Evolutionary conservation across 306 rosid species (phyloP), one percentile per base, ranked within the genome.

Genomic region (Elaeagnus macrophylla): DNA sequence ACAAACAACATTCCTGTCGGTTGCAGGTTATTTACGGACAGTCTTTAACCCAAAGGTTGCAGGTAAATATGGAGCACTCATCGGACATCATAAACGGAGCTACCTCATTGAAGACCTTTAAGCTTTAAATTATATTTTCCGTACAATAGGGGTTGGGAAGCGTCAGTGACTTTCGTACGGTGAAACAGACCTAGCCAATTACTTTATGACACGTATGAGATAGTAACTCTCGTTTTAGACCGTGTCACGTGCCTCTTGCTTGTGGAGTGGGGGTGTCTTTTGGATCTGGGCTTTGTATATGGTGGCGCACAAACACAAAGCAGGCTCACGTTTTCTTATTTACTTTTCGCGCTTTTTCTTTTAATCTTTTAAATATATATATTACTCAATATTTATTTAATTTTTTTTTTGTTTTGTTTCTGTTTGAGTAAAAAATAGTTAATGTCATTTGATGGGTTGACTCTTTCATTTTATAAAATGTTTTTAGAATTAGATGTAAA

Each of bases 1-100:
- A 73, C 67, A 69, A 49, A 63, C 14, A 76, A 69, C 83, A 78
- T 58, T 48, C 67, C 40, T 84, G 80, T 81, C 83, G 65, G 78
- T 79, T 84, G 78, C 81, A 76, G 67, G 79, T 81, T 61, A 51
- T 45, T 43, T 48, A 9, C 19, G 62, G 62, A 73, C 86, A 70
- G 35, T 48, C 54, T 46, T 48, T 10, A 2, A 16, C 8, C 52
- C 42, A 12, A 4, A n/a, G 11, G 65, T 56, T 60, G 73, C 78
- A 64, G 71, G 52, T 38, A 63, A 56, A 49, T 57, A 58, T 65
- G 61, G 64, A 62, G 71, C 72, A 68, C 64, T 25, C 10, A 7
- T 10, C 4, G 58, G 48, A 41, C 5, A 57, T 38, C 5, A 6
- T 52, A 45, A 39, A 53, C 55, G 37, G 4, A 1, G 39, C 7